Evolutionary conservation across 208 protist species (phyloP).

Genomic region (Trypanosoma scelopori): DNA sequence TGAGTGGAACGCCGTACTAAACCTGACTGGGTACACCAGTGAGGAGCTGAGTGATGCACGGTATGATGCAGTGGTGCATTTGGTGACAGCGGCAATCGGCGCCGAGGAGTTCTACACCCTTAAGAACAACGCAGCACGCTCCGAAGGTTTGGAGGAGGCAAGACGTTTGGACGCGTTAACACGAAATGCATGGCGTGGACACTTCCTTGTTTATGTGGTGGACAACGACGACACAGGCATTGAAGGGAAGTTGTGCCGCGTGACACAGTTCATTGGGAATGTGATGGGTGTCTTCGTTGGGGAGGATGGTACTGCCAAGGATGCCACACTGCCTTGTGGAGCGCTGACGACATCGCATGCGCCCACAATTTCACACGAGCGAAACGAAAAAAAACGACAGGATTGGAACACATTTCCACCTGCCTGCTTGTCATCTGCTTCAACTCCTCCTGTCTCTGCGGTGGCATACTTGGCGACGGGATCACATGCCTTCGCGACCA

Average conservation of each 20-base stretch:
- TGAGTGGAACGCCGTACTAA: constrained; percentile 38
- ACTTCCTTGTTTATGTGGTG: no score
- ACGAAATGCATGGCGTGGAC: no score
- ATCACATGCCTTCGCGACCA: constrained; percentile 4
- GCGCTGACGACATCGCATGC: no score
- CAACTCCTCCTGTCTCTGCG: no score
- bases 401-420: not conserved
- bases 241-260: constrained; percentile 45
- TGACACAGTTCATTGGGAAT: constrained; percentile 28
- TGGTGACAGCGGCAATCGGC: constrained; percentile 75
- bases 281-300: constrained; percentile 20
- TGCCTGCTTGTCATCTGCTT: no score
- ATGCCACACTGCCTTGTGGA: no score
- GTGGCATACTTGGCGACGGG: not conserved
- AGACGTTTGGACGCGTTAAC: no score
- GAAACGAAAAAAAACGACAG: not conserved
- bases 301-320: not conserved
- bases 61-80: constrained; percentile 71
- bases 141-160: no score
- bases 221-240: constrained; percentile 46
- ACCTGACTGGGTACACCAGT: constrained; percentile 23
- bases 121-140: no score
- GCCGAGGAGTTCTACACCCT: constrained; percentile 48
- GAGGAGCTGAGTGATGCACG: constrained; percentile 41
- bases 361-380: not conserved